Evolutionary conservation across 352 stramenopile genomes (phyloP).

Genomic region (Phytophthora boehmeriae): DNA sequence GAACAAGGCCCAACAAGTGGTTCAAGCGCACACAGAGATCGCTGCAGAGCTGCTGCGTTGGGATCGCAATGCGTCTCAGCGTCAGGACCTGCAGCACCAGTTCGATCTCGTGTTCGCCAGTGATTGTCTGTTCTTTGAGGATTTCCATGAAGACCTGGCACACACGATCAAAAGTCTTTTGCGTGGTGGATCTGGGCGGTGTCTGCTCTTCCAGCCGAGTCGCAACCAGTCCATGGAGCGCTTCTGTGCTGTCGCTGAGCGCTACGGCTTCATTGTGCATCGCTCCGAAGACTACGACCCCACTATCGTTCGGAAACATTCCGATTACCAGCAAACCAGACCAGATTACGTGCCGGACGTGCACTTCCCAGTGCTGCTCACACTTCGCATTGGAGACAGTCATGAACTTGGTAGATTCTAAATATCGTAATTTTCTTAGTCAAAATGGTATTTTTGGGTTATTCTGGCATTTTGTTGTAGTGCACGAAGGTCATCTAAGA

Average conservation of each 20-base stretch:
- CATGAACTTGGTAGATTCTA: conserved; percentile 5
- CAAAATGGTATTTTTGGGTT: background rate
- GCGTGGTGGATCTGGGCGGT: conserved; percentile 42
- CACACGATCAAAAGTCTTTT: conserved; percentile 71
- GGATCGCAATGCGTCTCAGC: conserved; percentile 51
- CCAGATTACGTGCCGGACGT: conserved; percentile 73
- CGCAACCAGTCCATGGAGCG: conserved; percentile 80
- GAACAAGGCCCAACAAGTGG: conserved; percentile 44
- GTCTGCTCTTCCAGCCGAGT: conserved; percentile 77
- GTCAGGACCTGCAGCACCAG: conserved; percentile 39
- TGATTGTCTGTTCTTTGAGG: conserved; percentile 89
- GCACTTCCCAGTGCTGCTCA: conserved; percentile 68
- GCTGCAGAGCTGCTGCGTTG: conserved; percentile 64
- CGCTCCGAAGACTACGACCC: conserved; percentile 48
- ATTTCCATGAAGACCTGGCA: conserved; percentile 81
- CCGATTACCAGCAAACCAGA: conserved; percentile 34
- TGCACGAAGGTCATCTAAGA: background rate
- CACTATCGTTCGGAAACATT: conserved; percentile 41
- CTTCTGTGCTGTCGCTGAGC: conserved; percentile 58
- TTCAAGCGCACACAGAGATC: conserved; percentile 16
- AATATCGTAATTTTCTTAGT: background rate
- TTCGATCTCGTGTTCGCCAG: conserved; percentile 86
- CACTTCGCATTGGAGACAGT: conserved; percentile 23
- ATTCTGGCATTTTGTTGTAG: background rate
- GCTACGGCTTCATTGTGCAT: conserved; percentile 42